These are phyloP conservation scores for Sanghuangporus sanghuang DNA, from an alignment of 1,284 basidiomycete species.

Conservation along the genomic window DNA sequence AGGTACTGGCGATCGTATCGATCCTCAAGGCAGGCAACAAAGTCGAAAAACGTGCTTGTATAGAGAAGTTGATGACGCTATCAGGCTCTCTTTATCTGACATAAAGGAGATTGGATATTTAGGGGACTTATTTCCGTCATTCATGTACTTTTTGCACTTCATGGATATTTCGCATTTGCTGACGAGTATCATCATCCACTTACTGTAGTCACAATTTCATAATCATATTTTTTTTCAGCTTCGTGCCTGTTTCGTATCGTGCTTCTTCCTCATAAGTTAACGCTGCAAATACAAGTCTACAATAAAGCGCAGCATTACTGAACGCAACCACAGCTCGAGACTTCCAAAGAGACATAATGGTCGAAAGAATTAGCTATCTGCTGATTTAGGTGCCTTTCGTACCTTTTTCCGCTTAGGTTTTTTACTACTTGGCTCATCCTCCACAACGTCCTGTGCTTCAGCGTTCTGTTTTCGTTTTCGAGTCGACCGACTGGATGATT, in stretches of 20 bases:
- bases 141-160: too few relatives aligned
- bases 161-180: too few relatives aligned
- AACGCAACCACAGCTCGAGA: not conserved
- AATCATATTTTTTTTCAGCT: too few relatives aligned
- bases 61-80: not conserved
- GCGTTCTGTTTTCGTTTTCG: conserved; percentile 22
- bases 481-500: not conserved
- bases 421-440: conserved; percentile 27
- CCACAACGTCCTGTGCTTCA: conserved; percentile 27
- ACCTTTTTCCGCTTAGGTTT: conserved; percentile 52
- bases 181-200: too few relatives aligned
- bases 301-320: too few relatives aligned
- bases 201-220: too few relatives aligned
- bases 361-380: not conserved
- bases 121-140: not conserved
- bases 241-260: too few relatives aligned
- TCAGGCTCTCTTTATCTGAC: not conserved
- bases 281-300: too few relatives aligned
- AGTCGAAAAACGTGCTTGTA: too few relatives aligned
- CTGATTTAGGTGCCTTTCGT: conserved; percentile 31
- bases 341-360: not conserved
- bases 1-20: not conserved
- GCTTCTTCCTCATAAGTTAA: too few relatives aligned
- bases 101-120: not conserved
- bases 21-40: not conserved